Conservation (phyloP, 352 stramenopile genomes). For the Peronospora destructor region DNA sequence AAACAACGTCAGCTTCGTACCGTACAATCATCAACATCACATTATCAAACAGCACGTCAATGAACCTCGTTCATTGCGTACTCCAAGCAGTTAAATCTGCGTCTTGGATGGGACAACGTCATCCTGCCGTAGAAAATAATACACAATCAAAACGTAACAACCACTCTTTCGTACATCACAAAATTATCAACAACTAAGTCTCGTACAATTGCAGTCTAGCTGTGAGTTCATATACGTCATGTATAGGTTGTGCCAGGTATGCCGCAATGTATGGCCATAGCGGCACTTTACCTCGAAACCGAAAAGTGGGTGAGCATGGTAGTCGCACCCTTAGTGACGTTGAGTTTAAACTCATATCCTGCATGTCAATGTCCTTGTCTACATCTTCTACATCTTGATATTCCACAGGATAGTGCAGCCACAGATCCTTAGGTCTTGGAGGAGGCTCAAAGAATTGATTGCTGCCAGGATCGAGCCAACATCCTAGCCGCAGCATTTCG, state of each 20-base stretch:
- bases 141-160: not conserved
- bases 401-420: slow-evolving; percentile 39
- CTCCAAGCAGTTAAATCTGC: slow-evolving; percentile 35
- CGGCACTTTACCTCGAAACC: slow-evolving; percentile 35
- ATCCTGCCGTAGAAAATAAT: slow-evolving; percentile 23
- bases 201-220: slow-evolving; percentile 40
- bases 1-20: not conserved
- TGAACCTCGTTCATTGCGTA: slow-evolving; percentile 33
- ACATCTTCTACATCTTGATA: slow-evolving; percentile 19
- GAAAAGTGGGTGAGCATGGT: slow-evolving; percentile 39
- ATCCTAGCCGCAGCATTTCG: slow-evolving; percentile 33
- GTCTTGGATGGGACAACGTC: slow-evolving; percentile 19
- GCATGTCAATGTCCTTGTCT: slow-evolving; percentile 19
- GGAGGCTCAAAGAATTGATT: slow-evolving; percentile 49
- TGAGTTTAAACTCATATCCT: slow-evolving; percentile 4
- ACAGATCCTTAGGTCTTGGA: slow-evolving; percentile 2
- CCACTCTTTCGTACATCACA: not conserved
- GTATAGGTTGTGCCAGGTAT: slow-evolving; percentile 40
- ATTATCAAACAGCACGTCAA: not conserved
- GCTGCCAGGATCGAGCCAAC: slow-evolving; percentile 30
- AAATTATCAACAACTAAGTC: not conserved
- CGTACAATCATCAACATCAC: not conserved
- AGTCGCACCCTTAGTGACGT: slow-evolving; percentile 22
- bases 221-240: slow-evolving; percentile 28
- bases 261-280: slow-evolving; percentile 66